A percentile compares a stretch with the other conserved stretches of the same genome.
Conservation (phyloP, 768 basidiomycete genomes). For the Amanita brunnescens region DNA sequence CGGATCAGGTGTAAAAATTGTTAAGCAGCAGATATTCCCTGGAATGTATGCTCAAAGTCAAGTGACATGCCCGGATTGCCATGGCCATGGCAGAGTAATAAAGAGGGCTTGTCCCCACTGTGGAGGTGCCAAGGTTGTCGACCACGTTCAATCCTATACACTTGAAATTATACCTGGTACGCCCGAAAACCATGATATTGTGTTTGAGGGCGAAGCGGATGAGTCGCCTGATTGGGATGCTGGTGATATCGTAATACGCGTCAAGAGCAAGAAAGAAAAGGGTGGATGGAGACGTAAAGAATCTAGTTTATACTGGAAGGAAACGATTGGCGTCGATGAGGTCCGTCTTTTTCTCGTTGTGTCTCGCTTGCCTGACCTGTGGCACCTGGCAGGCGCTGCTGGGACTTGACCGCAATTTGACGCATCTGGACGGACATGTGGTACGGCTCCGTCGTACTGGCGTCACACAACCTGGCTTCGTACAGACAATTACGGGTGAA, state of each 20-base stretch:
- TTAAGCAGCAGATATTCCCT: conserved; percentile 92
- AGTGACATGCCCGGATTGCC: conserved; percentile 74
- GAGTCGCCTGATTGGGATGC: conserved; percentile 95
- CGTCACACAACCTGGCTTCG: conserved; percentile 91
- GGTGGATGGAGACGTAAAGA: conserved; percentile 90
- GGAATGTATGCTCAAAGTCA: conserved; percentile 93
- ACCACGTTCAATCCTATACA: conserved; percentile 74
- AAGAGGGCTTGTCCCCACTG: conserved; percentile 77
- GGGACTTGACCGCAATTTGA: conserved; percentile 89
- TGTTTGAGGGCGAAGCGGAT: conserved; percentile 95
- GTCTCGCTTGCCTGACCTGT: conserved; percentile 3
- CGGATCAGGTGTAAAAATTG: conserved; percentile 78
- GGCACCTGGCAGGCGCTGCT: conserved; percentile 63
- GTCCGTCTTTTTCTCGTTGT: conserved; percentile 27
- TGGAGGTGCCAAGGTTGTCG: conserved; percentile 69
- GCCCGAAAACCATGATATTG: conserved; percentile 87
- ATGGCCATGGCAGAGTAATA: conserved; percentile 76
- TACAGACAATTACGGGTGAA: conserved; percentile 79
- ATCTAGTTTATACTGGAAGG: conserved; percentile 82
- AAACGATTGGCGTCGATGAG: conserved; percentile 88
- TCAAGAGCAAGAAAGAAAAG: conserved; percentile 67
- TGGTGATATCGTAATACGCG: conserved; percentile 84
- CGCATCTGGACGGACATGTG: conserved; percentile 82
- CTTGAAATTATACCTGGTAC: conserved; percentile 82
- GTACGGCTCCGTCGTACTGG: conserved; percentile 62